Base-by-base conservation (phyloP, 139 green algal species). In the Micractinium conductrix region DNA sequence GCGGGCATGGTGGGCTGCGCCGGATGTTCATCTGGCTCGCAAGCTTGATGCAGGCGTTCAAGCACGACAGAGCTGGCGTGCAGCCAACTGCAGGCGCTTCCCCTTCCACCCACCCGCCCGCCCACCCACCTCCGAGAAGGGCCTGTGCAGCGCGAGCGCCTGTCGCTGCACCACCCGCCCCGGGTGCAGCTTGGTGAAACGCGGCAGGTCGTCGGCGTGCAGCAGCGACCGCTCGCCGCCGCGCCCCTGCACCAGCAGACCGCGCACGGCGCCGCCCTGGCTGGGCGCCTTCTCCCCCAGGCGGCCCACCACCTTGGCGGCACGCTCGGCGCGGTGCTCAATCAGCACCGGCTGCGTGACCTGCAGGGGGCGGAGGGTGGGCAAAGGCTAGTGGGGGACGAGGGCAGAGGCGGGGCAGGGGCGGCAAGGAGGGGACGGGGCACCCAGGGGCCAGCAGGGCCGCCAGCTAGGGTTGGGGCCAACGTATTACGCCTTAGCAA, bases 181-280 rank as follows among this genome's bases (percentile, higher is more conserved):
- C 42, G 87, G 87, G 76, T 92, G 89, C 40, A 99, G 92, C 87
- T 92, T 93, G 53, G 96, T 99, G 93, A 96, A 99, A 30, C 74
- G 73, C 3, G 88, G 90, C 60, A 99, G 91, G 88, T 99, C 97
- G 7, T 95, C 89, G 4, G 95, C 92, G 45, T 92, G 86, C 91
- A 99, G 84, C 44, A 99, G 53, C 80, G 89, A 78, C 80, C 92
- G 86, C 22, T n/a, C 72, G 62, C 78, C 71, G 48, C 88, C 87
- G 71, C 92, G 91, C 40, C 33, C 63, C 78, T 91, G 86, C 38
- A 98, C 95, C 74, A 97, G 86, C 82, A 97, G 72, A 22, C 93
- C 94, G n/a, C 80, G 71, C 78, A 96, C n/a, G 5, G 63, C 30
- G 45, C 85, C 44, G 37, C 91, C 93, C 9, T 86, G 75, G 40